Evolutionary conservation across 2,329 filamentous ascomycete species (phyloP), one percentile per base, ranked within the genome.

Genomic region (Scytalidium sp.): DNA sequence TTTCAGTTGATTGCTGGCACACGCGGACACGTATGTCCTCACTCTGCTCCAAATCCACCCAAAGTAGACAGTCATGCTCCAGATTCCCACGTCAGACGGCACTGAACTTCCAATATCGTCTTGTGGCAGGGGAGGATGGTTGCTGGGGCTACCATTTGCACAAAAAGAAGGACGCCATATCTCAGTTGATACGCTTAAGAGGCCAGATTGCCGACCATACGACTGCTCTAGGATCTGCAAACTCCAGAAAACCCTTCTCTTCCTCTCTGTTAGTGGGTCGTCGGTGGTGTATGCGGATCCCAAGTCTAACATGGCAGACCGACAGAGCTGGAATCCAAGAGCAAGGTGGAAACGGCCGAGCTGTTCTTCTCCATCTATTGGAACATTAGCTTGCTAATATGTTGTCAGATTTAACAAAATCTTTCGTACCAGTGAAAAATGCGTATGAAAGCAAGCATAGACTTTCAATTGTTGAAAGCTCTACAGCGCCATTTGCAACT

Each of bases 31-130:
- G 46, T 78, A 79, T 20, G 69, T 64, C 43, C 70, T 52, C 1
- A 73, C 70, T 36, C 70, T 67, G 47, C 73, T 76, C 75, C 75
- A 79, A 3, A 78, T 70, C 74, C 75, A 77, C 1, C 72, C 73
- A 1, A 79, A 69, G 46, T 77, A 71, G 1, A 75, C 65, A 4
- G 71, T 70, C 9, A 74, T 69, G 47, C 73, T 78, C 75, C 75
- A 79, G 29, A 79, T 75, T 0, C 75, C 75, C 0, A 71, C 66
- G 27, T 76, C 74, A 3, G 61, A 63, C 1, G 66, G 60, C 1
- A 59, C 54, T 1, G 72, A 60, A 11, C 68, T 71, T 1, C 75
- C 75, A 1, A 76, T 62, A 1, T 74, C 66, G 44, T 78, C 75
- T 32, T 60, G 54, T 0, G 75, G 75, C 0, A 76, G 56, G 0